Conservation (phyloP, 73 alveolate genomes). For the Paramecium pentaurelia region DNA sequence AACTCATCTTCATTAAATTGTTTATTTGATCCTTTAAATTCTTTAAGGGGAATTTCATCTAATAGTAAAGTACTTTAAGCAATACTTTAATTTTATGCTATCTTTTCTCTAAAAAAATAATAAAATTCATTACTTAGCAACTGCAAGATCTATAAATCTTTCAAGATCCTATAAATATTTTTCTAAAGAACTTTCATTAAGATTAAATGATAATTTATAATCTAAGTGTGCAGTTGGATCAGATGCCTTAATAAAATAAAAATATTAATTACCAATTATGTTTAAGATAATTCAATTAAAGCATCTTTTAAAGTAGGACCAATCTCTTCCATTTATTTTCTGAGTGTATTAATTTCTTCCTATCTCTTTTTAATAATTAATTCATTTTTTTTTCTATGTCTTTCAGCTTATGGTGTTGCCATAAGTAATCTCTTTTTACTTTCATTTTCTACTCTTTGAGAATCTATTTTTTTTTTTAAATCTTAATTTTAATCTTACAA, state of each 20-base stretch:
- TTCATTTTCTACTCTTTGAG: slow-evolving; percentile 53
- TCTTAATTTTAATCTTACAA: slow-evolving; percentile 70
- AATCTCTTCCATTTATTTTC: slow-evolving; percentile 50
- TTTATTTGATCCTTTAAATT: slow-evolving; percentile 3
- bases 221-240: slow-evolving; percentile 41
- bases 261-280: background rate
- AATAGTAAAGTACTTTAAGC: slow-evolving; percentile 45
- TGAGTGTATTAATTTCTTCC: slow-evolving; percentile 44
- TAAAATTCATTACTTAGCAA: background rate
- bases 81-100: slow-evolving; percentile 17
- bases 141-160: slow-evolving; percentile 36
- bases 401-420: slow-evolving; percentile 63
- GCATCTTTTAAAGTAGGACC: slow-evolving; percentile 32
- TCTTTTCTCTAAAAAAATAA: background rate
- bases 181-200: slow-evolving; percentile 55
- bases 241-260: background rate
- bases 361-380: background rate
- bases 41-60: slow-evolving; percentile 59
- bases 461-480: slow-evolving; percentile 75
- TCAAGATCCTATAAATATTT: slow-evolving; percentile 55
- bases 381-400: slow-evolving; percentile 56
- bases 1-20: slow-evolving; percentile 36
- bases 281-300: slow-evolving; percentile 42
- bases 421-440: slow-evolving; percentile 27
- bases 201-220: slow-evolving; percentile 52